A percentile compares a stretch with the other conserved stretches of the same genome.
These are phyloP conservation scores for Myriosclerotinia curreyana DNA, from an alignment of 2,329 filamentous ascomycete species.

Conservation along the genomic window DNA sequence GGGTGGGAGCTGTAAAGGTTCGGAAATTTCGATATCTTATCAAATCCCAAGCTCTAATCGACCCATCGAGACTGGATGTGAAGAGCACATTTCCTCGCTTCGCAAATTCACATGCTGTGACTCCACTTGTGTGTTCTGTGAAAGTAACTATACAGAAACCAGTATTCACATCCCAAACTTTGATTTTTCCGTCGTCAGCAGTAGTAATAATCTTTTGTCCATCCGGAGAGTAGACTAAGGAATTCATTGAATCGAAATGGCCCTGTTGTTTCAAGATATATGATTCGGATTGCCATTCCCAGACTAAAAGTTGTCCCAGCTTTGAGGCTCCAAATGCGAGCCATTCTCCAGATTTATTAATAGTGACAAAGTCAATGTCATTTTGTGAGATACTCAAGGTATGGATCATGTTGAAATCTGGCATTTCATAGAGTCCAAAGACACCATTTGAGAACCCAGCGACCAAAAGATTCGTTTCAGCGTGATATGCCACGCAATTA, in stretches of 20 bases:
- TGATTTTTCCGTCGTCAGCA: slow-evolving; percentile 96
- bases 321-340: slow-evolving; percentile 95
- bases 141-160: slow-evolving; percentile 98
- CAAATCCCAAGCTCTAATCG: slow-evolving; percentile 91
- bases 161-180: slow-evolving; percentile 95
- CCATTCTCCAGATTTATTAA: slow-evolving; percentile 96
- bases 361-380: slow-evolving; percentile 89
- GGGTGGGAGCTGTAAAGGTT: slow-evolving; percentile 90
- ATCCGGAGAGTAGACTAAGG: slow-evolving; percentile 88
- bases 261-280: slow-evolving; percentile 98
- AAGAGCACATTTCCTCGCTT: slow-evolving; percentile 95
- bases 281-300: slow-evolving; percentile 99
- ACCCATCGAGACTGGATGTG: slow-evolving; percentile 91
- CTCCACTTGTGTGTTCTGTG: slow-evolving; percentile 90
- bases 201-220: slow-evolving; percentile 90
- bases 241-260: slow-evolving; percentile 94
- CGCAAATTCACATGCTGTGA: slow-evolving; percentile 91
- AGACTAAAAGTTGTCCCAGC: slow-evolving; percentile 91
- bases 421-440: slow-evolving; percentile 93
- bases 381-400: slow-evolving; percentile 92
- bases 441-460: slow-evolving; percentile 93
- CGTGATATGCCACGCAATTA: slow-evolving; percentile 86
- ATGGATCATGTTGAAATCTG: slow-evolving; percentile 93
- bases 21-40: slow-evolving; percentile 95
- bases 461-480: slow-evolving; percentile 85